A percentile compares a stretch with the other conserved stretches of the same genome.
Evolutionary conservation across 768 basidiomycete genomes (phyloP).

Genomic region (Glaciozyma martinii): DNA sequence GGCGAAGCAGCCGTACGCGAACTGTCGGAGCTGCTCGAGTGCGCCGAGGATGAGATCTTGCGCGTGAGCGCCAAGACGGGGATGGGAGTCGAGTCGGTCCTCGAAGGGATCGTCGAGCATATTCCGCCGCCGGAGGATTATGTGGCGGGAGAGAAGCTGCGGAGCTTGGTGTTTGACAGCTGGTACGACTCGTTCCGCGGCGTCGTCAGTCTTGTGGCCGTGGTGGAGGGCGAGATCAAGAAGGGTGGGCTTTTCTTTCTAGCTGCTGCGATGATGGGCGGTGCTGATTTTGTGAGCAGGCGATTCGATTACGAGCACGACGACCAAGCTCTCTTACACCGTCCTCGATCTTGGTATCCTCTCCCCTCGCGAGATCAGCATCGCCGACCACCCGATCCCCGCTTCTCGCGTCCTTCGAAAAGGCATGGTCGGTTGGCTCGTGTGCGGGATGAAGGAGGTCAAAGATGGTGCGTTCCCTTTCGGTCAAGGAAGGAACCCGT

Average conservation of each 20-base stretch:
- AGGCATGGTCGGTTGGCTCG: constrained; percentile 33
- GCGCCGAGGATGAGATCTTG: constrained; percentile 45
- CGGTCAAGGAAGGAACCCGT: neutral
- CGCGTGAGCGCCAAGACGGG: constrained; percentile 90
- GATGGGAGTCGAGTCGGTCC: constrained; percentile 62
- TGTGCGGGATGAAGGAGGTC: constrained; percentile 94
- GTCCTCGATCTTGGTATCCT: constrained; percentile 79
- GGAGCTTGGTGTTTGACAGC: constrained; percentile 88
- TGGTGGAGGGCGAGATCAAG: constrained; percentile 67
- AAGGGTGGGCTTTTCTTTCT: constrained; percentile 52
- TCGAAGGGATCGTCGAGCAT: constrained; percentile 69
- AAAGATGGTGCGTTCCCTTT: constrained; percentile 58
- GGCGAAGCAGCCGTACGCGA: constrained; percentile 21
- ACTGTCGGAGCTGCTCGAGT: constrained; percentile 26
- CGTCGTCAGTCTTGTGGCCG: constrained; percentile 79
- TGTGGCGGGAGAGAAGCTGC: constrained; percentile 42
- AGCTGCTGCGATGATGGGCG: neutral
- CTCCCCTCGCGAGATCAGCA: constrained; percentile 79
- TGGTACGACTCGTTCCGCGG: constrained; percentile 80
- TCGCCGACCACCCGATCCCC: constrained; percentile 36
- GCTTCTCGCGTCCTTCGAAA: constrained; percentile 6
- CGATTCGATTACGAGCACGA: constrained; percentile 76
- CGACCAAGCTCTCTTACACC: constrained; percentile 80
- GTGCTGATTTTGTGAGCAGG: constrained; percentile 45
- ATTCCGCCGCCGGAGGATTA: constrained; percentile 67